phyloP scores from a whole-genome alignment of 2,329 filamentous ascomycete genomes.

The Ceratocystis ficicola region DNA sequence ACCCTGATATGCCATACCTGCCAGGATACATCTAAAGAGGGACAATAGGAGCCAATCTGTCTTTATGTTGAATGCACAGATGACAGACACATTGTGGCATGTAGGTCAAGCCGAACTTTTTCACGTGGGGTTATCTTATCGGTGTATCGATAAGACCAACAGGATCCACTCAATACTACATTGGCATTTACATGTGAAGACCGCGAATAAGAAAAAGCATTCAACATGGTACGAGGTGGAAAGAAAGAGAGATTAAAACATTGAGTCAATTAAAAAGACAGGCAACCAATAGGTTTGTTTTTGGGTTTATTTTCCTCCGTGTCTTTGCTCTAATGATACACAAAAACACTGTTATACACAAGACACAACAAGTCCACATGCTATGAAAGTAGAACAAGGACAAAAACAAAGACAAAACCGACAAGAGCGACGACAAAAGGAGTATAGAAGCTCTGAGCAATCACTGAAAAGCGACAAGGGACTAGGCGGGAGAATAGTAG shows the following conservation, averaged over 20 bases:
- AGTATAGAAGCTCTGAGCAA: not conserved
- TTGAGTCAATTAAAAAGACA: not conserved
- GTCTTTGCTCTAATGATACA: not conserved
- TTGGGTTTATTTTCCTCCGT: no score
- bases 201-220: not conserved
- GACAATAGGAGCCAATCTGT: no score
- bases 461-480: not conserved
- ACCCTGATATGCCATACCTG: no score
- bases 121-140: slow-evolving; percentile 1
- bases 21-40: no score
- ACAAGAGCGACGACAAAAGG: no score
- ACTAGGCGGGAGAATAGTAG: not conserved
- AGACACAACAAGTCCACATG: not conserved
- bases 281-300: not conserved
- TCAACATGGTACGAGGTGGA: not conserved
- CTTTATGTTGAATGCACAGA: no score
- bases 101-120: not conserved
- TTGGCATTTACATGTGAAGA: slow-evolving; percentile 11
- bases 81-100: not conserved
- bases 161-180: slow-evolving; percentile 4
- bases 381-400: not conserved
- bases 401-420: not conserved
- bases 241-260: not conserved
- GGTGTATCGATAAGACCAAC: not conserved
- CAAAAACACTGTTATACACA: not conserved